Conservation (phyloP, 164 flowering plant species). For the Magnolia kwangsiensis region DNA sequence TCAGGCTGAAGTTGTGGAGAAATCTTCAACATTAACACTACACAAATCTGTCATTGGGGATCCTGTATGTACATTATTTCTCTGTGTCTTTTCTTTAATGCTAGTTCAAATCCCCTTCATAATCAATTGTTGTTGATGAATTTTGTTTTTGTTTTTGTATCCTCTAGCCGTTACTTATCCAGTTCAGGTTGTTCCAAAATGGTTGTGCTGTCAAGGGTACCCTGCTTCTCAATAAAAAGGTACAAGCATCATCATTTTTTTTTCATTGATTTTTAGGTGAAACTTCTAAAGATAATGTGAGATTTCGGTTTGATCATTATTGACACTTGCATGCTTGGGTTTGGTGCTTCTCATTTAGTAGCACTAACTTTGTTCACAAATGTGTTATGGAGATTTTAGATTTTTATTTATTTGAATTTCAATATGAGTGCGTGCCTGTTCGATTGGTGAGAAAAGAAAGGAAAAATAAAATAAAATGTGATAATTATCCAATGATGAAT, state of each 20-base stretch:
- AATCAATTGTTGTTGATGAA: neutral
- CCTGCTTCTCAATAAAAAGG: conserved; percentile 68
- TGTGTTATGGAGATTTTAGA: too few relatives aligned
- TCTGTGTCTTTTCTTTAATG: neutral
- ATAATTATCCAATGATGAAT: too few relatives aligned
- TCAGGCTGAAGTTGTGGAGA: conserved; percentile 12
- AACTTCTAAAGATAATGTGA: neutral
- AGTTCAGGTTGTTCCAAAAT: conserved; percentile 59
- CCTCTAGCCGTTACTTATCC: conserved; percentile 75
- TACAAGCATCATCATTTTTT: conserved; percentile 14
- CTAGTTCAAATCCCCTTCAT: neutral
- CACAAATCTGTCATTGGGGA: conserved; percentile 15
- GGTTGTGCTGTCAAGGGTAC: conserved; percentile 91
- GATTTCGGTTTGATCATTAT: neutral
- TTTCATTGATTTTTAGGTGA: neutral
- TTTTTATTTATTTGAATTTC: neutral
- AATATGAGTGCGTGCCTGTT: too few relatives aligned
- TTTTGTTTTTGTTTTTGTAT: conserved; percentile 1
- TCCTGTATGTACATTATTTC: conserved; percentile 26
- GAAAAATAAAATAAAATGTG: too few relatives aligned
- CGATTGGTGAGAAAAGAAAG: too few relatives aligned
- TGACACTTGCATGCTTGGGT: too few relatives aligned
- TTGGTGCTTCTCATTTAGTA: too few relatives aligned
- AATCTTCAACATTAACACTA: conserved; percentile 12
- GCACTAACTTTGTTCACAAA: too few relatives aligned